These are phyloP conservation scores for Fusarium chaquense DNA, from an alignment of 2,329 filamentous ascomycete species.

Conservation along the genomic window DNA sequence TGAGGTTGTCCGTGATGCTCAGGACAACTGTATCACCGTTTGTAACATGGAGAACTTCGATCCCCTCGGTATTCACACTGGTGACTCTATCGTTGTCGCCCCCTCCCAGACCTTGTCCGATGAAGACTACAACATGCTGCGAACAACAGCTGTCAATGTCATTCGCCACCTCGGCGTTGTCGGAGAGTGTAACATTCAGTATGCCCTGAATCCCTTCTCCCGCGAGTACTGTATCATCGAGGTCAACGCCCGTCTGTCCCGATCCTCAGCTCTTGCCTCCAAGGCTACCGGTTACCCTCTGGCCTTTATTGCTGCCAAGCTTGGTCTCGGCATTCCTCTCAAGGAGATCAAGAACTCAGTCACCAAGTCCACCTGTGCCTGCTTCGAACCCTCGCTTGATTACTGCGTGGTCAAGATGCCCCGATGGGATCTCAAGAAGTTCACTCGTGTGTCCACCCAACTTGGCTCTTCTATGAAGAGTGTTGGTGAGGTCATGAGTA, in stretches of 20 bases:
- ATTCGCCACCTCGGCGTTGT: slow-evolving; percentile 97
- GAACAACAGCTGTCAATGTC: slow-evolving; percentile 95
- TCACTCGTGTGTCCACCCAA: slow-evolving; percentile 94
- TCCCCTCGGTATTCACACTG: slow-evolving; percentile 96
- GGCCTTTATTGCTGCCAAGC: slow-evolving; percentile 96
- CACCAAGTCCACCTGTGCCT: slow-evolving; percentile 94
- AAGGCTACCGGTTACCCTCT: slow-evolving; percentile 97
- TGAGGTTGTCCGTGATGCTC: slow-evolving; percentile 93
- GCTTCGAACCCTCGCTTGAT: slow-evolving; percentile 97
- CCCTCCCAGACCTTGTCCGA: slow-evolving; percentile 97
- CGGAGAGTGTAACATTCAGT: slow-evolving; percentile 99
- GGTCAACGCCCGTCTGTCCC: slow-evolving; percentile 94
- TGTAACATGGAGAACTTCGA: slow-evolving; percentile 99
- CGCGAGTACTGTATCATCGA: slow-evolving; percentile 99
- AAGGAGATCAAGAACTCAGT: slow-evolving; percentile 98
- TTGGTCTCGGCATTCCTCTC: slow-evolving; percentile 92
- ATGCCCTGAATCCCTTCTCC: slow-evolving; percentile 94
- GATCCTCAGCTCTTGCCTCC: slow-evolving; percentile 94
- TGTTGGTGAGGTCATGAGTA: slow-evolving; percentile 99
- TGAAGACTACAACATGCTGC: slow-evolving; percentile 99
- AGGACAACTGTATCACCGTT: slow-evolving; percentile 98
- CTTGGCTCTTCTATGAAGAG: slow-evolving; percentile 99
- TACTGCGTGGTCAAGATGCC: slow-evolving; percentile 99
- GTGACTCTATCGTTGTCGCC: slow-evolving; percentile 97
- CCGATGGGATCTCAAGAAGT: slow-evolving; percentile 99